Conservation (phyloP, 2,329 filamentous ascomycete species). For the Fusarium tupiense region DNA sequence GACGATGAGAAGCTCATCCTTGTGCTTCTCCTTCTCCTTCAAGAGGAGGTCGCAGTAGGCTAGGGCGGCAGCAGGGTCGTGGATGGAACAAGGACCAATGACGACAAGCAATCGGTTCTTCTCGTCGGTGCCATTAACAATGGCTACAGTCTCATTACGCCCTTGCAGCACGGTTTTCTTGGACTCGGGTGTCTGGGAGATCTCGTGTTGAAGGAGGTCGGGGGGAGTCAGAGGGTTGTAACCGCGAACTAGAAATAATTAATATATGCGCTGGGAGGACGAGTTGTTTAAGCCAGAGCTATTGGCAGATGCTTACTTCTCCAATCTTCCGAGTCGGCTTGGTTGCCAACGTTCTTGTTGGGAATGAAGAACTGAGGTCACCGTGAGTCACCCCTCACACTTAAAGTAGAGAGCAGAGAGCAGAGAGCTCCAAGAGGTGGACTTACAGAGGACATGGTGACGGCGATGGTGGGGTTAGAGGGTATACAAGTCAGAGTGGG, state of each 20-base stretch:
- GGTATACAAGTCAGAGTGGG: slow-evolving; percentile 4
- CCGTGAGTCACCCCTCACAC: slow-evolving; percentile 44
- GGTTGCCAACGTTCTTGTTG: slow-evolving; percentile 82
- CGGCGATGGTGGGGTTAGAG: slow-evolving; percentile 20
- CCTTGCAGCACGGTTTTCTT: slow-evolving; percentile 69
- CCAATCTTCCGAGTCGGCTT: slow-evolving; percentile 80
- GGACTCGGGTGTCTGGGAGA: slow-evolving; percentile 68
- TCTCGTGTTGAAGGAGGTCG: slow-evolving; percentile 94
- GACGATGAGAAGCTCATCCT: slow-evolving; percentile 89
- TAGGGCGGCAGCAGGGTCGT: slow-evolving; percentile 89
- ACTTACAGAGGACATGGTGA: slow-evolving; percentile 44
- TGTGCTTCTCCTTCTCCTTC: slow-evolving; percentile 85
- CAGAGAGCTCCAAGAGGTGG: slow-evolving; percentile 16
- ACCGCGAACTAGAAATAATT: slow-evolving; percentile 71
- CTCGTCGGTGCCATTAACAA: slow-evolving; percentile 73
- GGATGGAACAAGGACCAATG: slow-evolving; percentile 95
- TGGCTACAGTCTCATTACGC: slow-evolving; percentile 71
- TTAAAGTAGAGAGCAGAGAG: slow-evolving; percentile 8
- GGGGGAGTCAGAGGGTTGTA: slow-evolving; percentile 95
- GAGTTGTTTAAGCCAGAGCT: slow-evolving; percentile 8
- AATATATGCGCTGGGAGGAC: slow-evolving; percentile 21
- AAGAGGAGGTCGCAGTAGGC: slow-evolving; percentile 91
- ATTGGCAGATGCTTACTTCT: slow-evolving; percentile 67
- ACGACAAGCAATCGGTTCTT: slow-evolving; percentile 74
- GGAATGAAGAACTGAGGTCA: slow-evolving; percentile 72